Evolutionary conservation across 441 rosid genomes (phyloP).

Genomic region (Hura crepitans): DNA sequence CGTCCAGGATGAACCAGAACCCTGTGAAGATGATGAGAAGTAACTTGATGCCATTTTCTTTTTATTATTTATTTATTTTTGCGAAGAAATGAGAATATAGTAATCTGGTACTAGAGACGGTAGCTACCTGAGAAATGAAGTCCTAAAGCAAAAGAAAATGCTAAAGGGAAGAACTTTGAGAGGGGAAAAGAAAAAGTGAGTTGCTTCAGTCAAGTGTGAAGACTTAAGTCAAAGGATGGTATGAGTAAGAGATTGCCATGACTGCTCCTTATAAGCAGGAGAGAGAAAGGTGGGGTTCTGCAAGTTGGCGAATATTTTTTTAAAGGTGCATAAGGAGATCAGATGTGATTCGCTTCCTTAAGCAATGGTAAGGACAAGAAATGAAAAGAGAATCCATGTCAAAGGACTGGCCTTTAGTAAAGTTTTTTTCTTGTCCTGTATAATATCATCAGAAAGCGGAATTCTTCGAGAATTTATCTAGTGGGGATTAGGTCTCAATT

Average conservation of each 20-base stretch:
- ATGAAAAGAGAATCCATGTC: conserved; percentile 27
- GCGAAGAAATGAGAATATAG: not conserved
- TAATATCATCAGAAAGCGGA: conserved; percentile 38
- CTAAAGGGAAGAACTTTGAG: conserved; percentile 13
- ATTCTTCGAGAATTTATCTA: conserved; percentile 29
- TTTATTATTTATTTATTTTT: too few species aligned
- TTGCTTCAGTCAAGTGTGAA: conserved; percentile 31
- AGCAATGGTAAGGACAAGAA: conserved; percentile 23
- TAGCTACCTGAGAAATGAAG: not conserved
- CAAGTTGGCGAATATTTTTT: conserved; percentile 48
- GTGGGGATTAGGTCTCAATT: conserved; percentile 49
- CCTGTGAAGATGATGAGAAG: conserved; percentile 39
- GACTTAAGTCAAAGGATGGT: conserved; percentile 37
- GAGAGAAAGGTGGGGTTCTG: conserved; percentile 33
- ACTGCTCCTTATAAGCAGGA: conserved; percentile 50
- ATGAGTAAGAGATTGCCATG: conserved; percentile 32
- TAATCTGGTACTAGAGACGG: not conserved
- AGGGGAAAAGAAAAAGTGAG: conserved; percentile 16
- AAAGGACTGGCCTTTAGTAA: conserved; percentile 24
- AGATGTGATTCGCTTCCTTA: conserved; percentile 38
- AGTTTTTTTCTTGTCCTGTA: conserved; percentile 33
- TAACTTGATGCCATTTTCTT: conserved; percentile 54
- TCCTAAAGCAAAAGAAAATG: conserved; percentile 12
- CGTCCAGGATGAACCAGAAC: conserved; percentile 62
- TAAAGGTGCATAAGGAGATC: conserved; percentile 5